phyloP scores from a whole-genome alignment of 2,329 filamentous ascomycete species.

The Fusarium proliferatum region DNA sequence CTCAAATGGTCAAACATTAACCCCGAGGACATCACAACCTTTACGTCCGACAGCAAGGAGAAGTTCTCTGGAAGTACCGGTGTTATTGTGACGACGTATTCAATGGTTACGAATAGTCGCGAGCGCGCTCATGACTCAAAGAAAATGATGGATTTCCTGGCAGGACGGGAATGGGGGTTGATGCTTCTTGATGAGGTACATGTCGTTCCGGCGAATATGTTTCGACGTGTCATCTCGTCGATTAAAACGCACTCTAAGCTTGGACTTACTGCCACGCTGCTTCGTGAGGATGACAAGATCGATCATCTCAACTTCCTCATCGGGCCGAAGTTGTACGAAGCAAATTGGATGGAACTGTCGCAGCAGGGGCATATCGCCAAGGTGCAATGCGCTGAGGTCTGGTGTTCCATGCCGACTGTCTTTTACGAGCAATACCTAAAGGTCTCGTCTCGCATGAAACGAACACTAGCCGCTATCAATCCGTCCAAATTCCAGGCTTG shows the following conservation, averaged over 20 bases:
- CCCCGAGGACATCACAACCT: conserved; percentile 91
- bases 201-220: conserved; percentile 97
- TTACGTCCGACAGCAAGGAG: conserved; percentile 92
- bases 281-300: conserved; percentile 98
- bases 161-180: conserved; percentile 90
- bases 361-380: conserved; percentile 97
- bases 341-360: conserved; percentile 99
- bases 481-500: conserved; percentile 96
- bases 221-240: conserved; percentile 89
- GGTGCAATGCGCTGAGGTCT: conserved; percentile 98
- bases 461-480: conserved; percentile 90
- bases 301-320: conserved; percentile 97
- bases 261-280: conserved; percentile 90
- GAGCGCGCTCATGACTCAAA: conserved; percentile 92
- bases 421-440: conserved; percentile 97
- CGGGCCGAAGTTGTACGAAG: conserved; percentile 96
- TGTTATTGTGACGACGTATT: conserved; percentile 97
- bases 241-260: conserved; percentile 97
- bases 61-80: conserved; percentile 83
- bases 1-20: conserved; percentile 97
- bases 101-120: conserved; percentile 90
- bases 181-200: conserved; percentile 98
- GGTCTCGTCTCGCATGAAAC: conserved; percentile 63
- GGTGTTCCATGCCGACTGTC: conserved; percentile 99
- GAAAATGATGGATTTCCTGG: conserved; percentile 97